A percentile compares a stretch with the other conserved stretches of the same genome.
phyloP scores from a whole-genome alignment of 352 stramenopile species.

The Phytophthora chlamydospora region DNA sequence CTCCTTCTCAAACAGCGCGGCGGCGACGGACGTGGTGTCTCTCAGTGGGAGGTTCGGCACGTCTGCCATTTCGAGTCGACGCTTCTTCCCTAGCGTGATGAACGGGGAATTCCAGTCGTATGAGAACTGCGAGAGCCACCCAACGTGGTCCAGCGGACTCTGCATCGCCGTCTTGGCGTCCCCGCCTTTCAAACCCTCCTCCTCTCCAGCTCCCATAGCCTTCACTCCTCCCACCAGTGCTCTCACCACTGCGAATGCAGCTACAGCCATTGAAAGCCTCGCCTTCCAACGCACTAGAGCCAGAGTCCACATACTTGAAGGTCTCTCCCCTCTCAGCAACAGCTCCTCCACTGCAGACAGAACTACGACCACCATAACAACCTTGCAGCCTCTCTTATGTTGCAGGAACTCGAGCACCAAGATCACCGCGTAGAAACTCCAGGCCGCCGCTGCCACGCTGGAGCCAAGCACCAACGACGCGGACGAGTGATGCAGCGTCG shows the following conservation, averaged over 20 bases:
- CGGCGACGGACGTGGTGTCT: slow-evolving; percentile 58
- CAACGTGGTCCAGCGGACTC: slow-evolving; percentile 61
- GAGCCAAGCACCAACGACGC: slow-evolving; percentile 42
- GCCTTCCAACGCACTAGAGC: slow-evolving; percentile 23
- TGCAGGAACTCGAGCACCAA: slow-evolving; percentile 34
- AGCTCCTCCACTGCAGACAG: slow-evolving; percentile 24
- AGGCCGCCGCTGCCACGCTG: slow-evolving; percentile 30
- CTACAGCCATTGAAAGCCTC: background rate
- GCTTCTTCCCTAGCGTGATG: slow-evolving; percentile 52
- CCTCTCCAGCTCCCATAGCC: background rate
- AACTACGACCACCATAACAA: slow-evolving; percentile 34
- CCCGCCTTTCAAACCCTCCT: slow-evolving; percentile 1
- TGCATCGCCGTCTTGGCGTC: slow-evolving; percentile 3
- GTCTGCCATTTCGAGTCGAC: slow-evolving; percentile 67
- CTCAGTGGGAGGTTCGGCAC: slow-evolving; percentile 53
- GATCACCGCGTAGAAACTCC: slow-evolving; percentile 43
- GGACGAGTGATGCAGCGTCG: slow-evolving; percentile 32
- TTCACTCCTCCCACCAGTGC: background rate
- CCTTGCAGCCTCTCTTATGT: slow-evolving; percentile 10
- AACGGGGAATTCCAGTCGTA: slow-evolving; percentile 76
- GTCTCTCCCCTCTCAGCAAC: background rate
- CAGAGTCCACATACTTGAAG: background rate
- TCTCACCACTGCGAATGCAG: slow-evolving; percentile 20
- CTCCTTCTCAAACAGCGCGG: slow-evolving; percentile 46
- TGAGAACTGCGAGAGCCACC: slow-evolving; percentile 63